Evolutionary conservation across 225 moss, liverwort and hornwort genomes (phyloP), one percentile per base, ranked within the genome.

Genomic region (Marchantia polymorpha): DNA sequence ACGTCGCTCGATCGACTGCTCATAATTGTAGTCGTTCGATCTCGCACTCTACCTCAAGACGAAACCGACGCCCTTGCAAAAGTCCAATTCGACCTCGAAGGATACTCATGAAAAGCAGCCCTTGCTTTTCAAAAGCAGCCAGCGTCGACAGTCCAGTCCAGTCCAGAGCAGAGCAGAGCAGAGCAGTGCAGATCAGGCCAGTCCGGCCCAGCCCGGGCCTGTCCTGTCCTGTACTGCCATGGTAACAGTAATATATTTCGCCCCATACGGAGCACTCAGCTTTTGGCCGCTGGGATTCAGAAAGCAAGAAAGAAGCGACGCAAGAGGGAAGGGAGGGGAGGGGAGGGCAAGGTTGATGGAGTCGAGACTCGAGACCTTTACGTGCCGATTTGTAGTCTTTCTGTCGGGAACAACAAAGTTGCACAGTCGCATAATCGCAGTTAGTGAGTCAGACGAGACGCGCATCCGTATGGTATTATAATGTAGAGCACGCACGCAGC

Each of bases 311-410:
- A 39, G 39, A 39, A 39, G 39, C 3, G 59, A 60, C 22, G 22
- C 4, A 22, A 22, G 17, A 15, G 59, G 3, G 59, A 15, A 11
- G 14, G 58, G 14, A 14, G 58, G 17, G 22, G 1, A 1, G 59
- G 3, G 3, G 15, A 60, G 3, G 59, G 2, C 1, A 3, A 1
- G 1, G 59, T 3, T 60, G 15, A 3, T 60, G 59, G 22, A 60
- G 22, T 50, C 10, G 31, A 7, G n/a, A 22, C n/a, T 69, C 25
- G 14, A 20, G 47, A 72, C 10, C 17, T 47, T 10, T 39, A 9
- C 61, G 19, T 76, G 76, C 60, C 47, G 59, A 11, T 6, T 76
- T 76, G 76, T 76, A 76, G 76, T 76, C 59, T 76, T 61, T 76
- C 55, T 61, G 39, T 61, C 76, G 76, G 76, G 46, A 30, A 61